Conservation (phyloP, 179 eudicot species). For the Beta lomatogona region DNA sequence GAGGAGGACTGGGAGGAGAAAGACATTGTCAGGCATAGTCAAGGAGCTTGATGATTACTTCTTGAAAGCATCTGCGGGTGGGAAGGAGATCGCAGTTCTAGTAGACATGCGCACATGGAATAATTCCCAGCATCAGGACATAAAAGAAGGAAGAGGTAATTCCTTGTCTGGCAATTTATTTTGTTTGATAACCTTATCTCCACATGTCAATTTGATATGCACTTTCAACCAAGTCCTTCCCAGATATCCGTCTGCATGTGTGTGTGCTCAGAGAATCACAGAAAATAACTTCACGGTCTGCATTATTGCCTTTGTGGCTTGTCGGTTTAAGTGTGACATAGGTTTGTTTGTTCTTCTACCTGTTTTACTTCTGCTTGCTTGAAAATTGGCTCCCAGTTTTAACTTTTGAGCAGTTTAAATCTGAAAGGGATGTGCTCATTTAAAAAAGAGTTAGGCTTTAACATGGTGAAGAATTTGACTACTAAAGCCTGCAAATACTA, state of each 20-base stretch:
- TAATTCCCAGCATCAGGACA: slow-evolving; percentile 38
- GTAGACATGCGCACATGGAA: slow-evolving; percentile 53
- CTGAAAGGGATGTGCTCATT: no score
- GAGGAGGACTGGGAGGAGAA: slow-evolving; percentile 42
- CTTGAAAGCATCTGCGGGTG: slow-evolving; percentile 68
- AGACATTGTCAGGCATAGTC: slow-evolving; percentile 53
- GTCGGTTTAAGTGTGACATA: background rate
- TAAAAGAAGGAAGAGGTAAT: slow-evolving; percentile 52
- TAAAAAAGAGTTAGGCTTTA: background rate
- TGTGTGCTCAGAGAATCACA: background rate
- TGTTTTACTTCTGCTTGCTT: background rate
- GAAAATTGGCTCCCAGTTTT: no score
- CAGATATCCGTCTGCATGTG: background rate
- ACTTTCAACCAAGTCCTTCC: background rate
- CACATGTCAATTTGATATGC: background rate
- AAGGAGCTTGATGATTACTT: slow-evolving; percentile 85
- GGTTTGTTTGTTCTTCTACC: background rate
- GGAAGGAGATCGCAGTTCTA: slow-evolving; percentile 58
- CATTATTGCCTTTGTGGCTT: background rate
- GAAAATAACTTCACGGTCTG: background rate
- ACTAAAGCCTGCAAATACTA: background rate
- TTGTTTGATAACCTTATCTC: background rate
- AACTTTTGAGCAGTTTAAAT: no score
- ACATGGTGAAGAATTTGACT: background rate
- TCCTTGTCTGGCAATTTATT: background rate